Evolutionary conservation across 805 yeast genomes (phyloP).

Genomic region (Saccharomycopsis javanensis): DNA sequence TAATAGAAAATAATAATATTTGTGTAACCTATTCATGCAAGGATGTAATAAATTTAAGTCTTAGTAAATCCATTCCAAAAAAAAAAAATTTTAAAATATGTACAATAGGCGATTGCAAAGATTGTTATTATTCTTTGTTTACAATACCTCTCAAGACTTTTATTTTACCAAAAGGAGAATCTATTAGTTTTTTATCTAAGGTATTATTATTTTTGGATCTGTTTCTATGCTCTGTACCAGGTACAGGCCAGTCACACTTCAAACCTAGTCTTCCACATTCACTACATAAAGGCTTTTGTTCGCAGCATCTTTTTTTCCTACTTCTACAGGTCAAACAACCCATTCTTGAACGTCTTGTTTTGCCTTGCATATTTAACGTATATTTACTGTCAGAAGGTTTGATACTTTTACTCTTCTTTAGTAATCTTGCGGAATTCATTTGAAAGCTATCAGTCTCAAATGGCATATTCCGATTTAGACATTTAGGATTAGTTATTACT

Average conservation of each 20-base stretch:
- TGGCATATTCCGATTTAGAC: too few species aligned
- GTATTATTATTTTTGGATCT: constrained; percentile 13
- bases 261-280: constrained; percentile 60
- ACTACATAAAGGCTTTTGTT: constrained; percentile 51
- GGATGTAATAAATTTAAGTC: too few species aligned
- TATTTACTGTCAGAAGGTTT: neutral
- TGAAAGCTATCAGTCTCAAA: too few species aligned
- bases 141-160: constrained; percentile 57
- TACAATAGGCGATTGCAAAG: neutral
- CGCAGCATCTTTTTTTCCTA: constrained; percentile 73
- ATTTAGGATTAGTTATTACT: neutral
- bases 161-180: constrained; percentile 39
- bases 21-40: too few species aligned
- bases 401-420: neutral
- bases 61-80: too few species aligned
- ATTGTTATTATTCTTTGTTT: constrained; percentile 7
- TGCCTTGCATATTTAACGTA: constrained; percentile 14
- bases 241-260: constrained; percentile 64
- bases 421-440: neutral
- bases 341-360: constrained; percentile 47
- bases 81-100: neutral
- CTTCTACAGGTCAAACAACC: constrained; percentile 76
- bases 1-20: too few species aligned
- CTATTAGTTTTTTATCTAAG: constrained; percentile 10
- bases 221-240: constrained; percentile 35